Base-by-base conservation (phyloP, 371 early-diverging fungal genomes). In the Mortierella sp. region DNA sequence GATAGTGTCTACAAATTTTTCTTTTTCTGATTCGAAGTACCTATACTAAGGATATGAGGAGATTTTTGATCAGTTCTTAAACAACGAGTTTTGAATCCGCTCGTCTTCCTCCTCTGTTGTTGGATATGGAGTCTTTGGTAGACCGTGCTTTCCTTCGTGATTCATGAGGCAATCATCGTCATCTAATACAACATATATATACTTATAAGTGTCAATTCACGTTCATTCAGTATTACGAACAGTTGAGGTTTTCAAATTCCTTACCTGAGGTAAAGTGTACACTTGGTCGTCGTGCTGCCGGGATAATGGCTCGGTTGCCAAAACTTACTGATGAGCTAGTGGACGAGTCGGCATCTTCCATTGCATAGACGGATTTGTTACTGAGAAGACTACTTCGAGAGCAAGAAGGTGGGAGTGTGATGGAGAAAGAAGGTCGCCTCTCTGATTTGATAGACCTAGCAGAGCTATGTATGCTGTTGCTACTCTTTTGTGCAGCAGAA, bases 51-150 rank as follows among this genome's bases (percentile, higher is more conserved):
- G 20, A 40, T 39, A 40, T 40, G 9, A 40, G 5, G 43, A 14
- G 12, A 40, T 40, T 40, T 40, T 40, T 14, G 43, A 40, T 40
- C 43, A 20, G 5, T 68, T 51, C 11, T 54, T 45, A n/a, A 67
- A 63, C 5, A 78, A 30, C 1, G 51, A 57, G 16, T 28, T 67
- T 22, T 72, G 69, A 22, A 79, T 63, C 40, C 65, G 52, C 5
- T 43, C 57, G 5, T 70, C 74, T 60, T 79, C 55, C 9, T 70
- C 71, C 4, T 59, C 60, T n/a, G 74, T 74, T 24, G 65, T 64
- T 22, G 79, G 79, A 28, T 79, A 79, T 1, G 79, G 79, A 20
- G 79, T 79, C 75, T 74, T 79, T 66, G 79, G 79, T 18, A 79
- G 40, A 2, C 68, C 78, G 28, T 37, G 39, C 39, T 73, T 78